Evolutionary conservation across 2,329 filamentous ascomycete genomes (phyloP), one percentile per base, ranked within the genome.

Genomic region (Lecanicillium sp.): DNA sequence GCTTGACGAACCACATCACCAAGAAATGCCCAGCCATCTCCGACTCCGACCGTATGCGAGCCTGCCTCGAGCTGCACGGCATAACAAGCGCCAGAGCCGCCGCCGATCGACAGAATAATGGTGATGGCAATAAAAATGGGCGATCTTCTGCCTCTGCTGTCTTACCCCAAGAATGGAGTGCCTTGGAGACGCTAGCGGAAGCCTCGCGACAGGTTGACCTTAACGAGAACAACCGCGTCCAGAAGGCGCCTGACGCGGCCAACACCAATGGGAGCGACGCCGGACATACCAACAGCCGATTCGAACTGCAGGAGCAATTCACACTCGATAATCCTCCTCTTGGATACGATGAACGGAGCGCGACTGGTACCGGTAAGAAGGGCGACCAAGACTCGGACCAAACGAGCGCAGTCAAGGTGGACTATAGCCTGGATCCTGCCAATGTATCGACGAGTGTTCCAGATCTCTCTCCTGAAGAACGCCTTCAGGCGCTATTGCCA

Each of bases 11-110:
- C 45, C 89, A 95, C 55, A 72, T 95, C 40, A 81, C 85, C 38
- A 92, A 89, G 59, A 87, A 84, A 68, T 95, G 89, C 57, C 84
- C 85, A 29, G 83, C 82, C 38, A 80, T 94, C 37, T 77, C 80
- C 45, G 69, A 83, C 45, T 71, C 75, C 42, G 85, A 92, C 54
- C 79, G 85, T 38, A 79, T 86, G 63, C 80, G 83, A 52, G 84
- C 84, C 41, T 73, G 83, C 47, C 67, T 86, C 43, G 76, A 84
- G 46, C 71, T 88, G 14, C 78, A 86, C 54, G 82, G 84, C 47
- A 73, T 86, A 43, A 72, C 73, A 46, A 72, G 75, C 48, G 65
- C 59, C n/a, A 52, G 57, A 28, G 49, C 57, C 2, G 52, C 57
- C 36, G 48, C 52, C 29, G 56, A 60, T 33, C 51, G 57, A 41